Evolutionary conservation across 2,329 filamentous ascomycete genomes (phyloP), one percentile per base, ranked within the genome.

Genomic region (Talaromyces verruculosus): DNA sequence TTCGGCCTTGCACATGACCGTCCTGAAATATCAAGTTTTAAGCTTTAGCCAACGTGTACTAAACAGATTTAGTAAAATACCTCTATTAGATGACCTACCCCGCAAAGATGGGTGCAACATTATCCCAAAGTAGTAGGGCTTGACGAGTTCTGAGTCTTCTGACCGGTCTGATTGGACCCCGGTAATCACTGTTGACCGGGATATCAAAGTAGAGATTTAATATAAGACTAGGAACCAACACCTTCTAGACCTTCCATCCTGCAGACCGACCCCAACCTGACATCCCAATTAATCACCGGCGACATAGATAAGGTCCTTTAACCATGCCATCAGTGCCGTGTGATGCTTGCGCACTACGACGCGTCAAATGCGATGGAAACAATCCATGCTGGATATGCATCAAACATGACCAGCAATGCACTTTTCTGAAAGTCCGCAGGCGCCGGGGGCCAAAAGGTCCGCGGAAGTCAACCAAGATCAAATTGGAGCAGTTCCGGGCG

Each of bases 361-460:
- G 68, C 13, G 68, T 69, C 19, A 69, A 61, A 47, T 69, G 68
- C 47, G 68, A 69, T 68, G 66, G 68, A 15, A 65, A 68, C 43
- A 58, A 61, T 37, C 67, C 68, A 30, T 69, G 68, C 49, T 53
- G 65, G 41, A 60, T 67, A 28, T 69, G 68, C 57, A 28, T 66
- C 33, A 64, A 61, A 43, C 61, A 67, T 55, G 47, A 47, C 37
- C 68, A 69, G 55, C 39, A 8, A 25, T 69, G 68, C 60, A 69
- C 68, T 13, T 68, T 65, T 51, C 49, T 68, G 57, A 65, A 59
- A 41, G 55, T 69, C 47, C 68, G 68, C 37, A 66, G 67, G 30
- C 66, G 61, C 39, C 66, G 66, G 1, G 68, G 68, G 39, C 64
- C 64, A 1, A 66, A 66, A 37, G 64, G 64, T 11, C 64, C 64